Conservation (phyloP, 306 rosid genomes). For the Quercus ilex region DNA sequence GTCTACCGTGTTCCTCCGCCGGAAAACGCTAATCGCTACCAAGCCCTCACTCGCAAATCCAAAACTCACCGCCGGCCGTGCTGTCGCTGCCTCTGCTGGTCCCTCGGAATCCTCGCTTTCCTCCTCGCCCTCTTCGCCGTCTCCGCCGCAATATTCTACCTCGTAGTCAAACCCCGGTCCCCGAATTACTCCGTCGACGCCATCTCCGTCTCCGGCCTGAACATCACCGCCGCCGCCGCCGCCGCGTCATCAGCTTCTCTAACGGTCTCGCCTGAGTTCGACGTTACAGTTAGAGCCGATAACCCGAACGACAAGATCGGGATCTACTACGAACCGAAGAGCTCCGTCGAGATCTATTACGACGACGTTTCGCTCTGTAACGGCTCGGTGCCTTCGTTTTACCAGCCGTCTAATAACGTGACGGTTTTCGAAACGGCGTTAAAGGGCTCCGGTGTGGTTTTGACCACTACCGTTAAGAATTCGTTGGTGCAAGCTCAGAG, state of each 20-base stretch:
- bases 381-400: slow-evolving; percentile 59
- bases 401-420: slow-evolving; percentile 61
- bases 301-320: slow-evolving; percentile 72
- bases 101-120: slow-evolving; percentile 27
- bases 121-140: slow-evolving; percentile 37
- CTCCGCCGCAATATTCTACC: slow-evolving; percentile 52
- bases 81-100: slow-evolving; percentile 45
- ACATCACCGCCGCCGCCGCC: slow-evolving; percentile 28
- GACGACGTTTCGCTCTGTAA: slow-evolving; percentile 35
- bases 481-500: slow-evolving; percentile 31
- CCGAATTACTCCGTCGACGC: slow-evolving; percentile 48
- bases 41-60: slow-evolving; percentile 34
- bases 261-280: slow-evolving; percentile 47
- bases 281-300: slow-evolving; percentile 40
- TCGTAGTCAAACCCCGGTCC: slow-evolving; percentile 50
- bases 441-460: slow-evolving; percentile 35
- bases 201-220: slow-evolving; percentile 42
- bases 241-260: slow-evolving; percentile 2
- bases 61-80: slow-evolving; percentile 20
- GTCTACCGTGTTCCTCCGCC: slow-evolving; percentile 80
- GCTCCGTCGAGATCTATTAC: slow-evolving; percentile 44
- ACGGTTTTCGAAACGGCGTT: slow-evolving; percentile 50
- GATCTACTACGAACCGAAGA: slow-evolving; percentile 48
- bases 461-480: slow-evolving; percentile 20
- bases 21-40: slow-evolving; percentile 52